phyloP scores from a whole-genome alignment of 805 yeast genomes.

The Pichia insulana region DNA sequence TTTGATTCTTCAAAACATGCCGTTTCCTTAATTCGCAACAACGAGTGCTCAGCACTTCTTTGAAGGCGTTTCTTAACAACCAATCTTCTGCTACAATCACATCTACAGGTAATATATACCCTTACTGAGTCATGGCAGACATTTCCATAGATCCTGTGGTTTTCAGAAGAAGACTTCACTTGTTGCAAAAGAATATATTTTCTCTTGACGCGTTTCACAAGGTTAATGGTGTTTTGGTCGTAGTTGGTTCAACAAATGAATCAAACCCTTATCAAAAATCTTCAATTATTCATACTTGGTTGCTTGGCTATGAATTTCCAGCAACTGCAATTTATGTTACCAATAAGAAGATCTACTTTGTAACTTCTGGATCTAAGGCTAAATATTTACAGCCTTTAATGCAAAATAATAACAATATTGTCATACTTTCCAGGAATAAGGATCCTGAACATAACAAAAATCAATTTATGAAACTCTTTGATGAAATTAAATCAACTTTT shows the following conservation, averaged over 20 bases:
- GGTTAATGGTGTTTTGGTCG: conserved; percentile 47
- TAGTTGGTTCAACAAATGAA: conserved; percentile 80
- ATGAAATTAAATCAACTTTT: conserved; percentile 36
- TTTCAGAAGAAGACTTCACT: conserved; percentile 47
- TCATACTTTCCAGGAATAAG: conserved; percentile 69
- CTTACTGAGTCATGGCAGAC: conserved; percentile 38
- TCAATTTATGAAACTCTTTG: conserved; percentile 51
- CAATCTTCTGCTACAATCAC: no score
- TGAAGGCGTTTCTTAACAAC: no score
- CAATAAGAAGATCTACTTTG: conserved; percentile 47
- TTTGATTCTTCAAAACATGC: not conserved
- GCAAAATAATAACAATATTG: conserved; percentile 20
- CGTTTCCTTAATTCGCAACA: not conserved
- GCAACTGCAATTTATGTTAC: conserved; percentile 70
- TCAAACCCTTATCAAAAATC: conserved; percentile 87
- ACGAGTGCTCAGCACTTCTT: no score
- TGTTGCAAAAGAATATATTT: conserved; percentile 29
- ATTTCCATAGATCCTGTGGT: conserved; percentile 44
- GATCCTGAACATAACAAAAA: conserved; percentile 68
- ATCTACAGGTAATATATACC: no score
- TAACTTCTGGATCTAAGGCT: conserved; percentile 81
- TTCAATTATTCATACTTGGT: conserved; percentile 81
- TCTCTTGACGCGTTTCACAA: conserved; percentile 30
- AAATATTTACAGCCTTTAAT: conserved; percentile 61
- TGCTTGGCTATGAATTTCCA: conserved; percentile 92